These are phyloP conservation scores for Fusarium robinianum DNA, from an alignment of 2,329 filamentous ascomycete species.

Conservation along the genomic window DNA sequence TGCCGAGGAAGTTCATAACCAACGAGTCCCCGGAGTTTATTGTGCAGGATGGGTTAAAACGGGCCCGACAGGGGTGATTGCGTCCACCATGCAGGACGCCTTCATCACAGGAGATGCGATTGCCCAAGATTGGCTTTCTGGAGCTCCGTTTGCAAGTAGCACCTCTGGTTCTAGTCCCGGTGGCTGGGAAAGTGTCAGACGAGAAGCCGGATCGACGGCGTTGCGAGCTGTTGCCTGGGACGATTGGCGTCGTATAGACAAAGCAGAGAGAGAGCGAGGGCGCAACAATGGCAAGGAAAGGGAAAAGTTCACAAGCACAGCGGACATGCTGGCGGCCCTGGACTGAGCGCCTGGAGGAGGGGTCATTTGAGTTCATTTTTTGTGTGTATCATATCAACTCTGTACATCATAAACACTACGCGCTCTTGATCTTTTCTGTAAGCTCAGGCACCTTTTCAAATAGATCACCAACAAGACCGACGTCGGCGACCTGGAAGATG, in stretches of 20 bases:
- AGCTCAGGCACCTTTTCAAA: conserved; percentile 96
- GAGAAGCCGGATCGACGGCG: conserved; percentile 58
- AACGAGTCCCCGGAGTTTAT: conserved; percentile 72
- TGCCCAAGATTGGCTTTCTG: conserved; percentile 70
- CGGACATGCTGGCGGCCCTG: conserved; percentile 62
- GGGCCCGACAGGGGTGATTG: conserved; percentile 93
- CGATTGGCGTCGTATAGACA: conserved; percentile 84
- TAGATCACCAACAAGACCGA: conserved; percentile 91
- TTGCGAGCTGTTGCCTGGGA: conserved; percentile 74
- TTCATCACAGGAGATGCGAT: conserved; percentile 88
- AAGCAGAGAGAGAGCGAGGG: conserved; percentile 72
- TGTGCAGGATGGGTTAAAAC: conserved; percentile 96
- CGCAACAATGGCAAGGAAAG: conserved; percentile 72
- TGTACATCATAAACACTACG: conserved; percentile 38
- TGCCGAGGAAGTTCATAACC: conserved; percentile 42
- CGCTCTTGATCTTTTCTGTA: conserved; percentile 86
- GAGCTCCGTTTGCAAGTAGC: conserved; percentile 46
- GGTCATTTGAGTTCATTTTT: conserved; percentile 28
- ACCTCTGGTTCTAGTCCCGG: conserved; percentile 12
- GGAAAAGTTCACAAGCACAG: conserved; percentile 66
- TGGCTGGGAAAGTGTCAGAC: conserved; percentile 79
- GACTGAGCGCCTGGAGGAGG: conserved; percentile 36
- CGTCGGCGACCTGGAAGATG: conserved; percentile 97
- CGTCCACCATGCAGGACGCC: conserved; percentile 92
- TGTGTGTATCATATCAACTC: conserved; percentile 36